Conservation (phyloP, 257 asterid species). For the Fraxinus quadrangulata region DNA sequence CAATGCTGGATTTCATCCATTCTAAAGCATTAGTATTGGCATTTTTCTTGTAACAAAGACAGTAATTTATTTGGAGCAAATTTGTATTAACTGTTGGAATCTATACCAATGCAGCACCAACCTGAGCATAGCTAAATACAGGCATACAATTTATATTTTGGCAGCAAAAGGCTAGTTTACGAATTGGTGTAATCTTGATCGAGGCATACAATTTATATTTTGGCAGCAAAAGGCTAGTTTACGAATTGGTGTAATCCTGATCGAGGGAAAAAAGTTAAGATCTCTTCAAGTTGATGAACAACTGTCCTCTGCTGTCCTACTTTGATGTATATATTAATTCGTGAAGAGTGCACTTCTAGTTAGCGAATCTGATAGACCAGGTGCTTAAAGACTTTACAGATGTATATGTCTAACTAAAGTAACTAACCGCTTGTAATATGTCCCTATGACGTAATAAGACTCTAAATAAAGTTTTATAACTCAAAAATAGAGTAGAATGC, state of each 20-base stretch:
- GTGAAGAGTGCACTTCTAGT: slow-evolving; percentile 8
- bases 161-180: background rate
- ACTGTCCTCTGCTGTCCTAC: background rate
- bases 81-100: background rate
- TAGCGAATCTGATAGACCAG: background rate
- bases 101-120: background rate
- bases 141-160: background rate
- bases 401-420: background rate
- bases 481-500: background rate
- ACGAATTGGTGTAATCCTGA: background rate
- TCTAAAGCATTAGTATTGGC: background rate
- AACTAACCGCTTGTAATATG: background rate
- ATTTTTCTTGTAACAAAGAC: background rate
- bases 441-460: background rate
- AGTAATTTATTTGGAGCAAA: slow-evolving; percentile 13
- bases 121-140: background rate
- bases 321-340: background rate
- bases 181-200: background rate
- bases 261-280: background rate
- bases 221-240: background rate
- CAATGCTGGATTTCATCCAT: background rate
- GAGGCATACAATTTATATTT: background rate
- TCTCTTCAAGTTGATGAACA: background rate
- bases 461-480: background rate
- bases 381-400: background rate